Base-by-base conservation (phyloP, 1,139 yeast genomes). In the Nakaseomyces uthaithaninus region DNA sequence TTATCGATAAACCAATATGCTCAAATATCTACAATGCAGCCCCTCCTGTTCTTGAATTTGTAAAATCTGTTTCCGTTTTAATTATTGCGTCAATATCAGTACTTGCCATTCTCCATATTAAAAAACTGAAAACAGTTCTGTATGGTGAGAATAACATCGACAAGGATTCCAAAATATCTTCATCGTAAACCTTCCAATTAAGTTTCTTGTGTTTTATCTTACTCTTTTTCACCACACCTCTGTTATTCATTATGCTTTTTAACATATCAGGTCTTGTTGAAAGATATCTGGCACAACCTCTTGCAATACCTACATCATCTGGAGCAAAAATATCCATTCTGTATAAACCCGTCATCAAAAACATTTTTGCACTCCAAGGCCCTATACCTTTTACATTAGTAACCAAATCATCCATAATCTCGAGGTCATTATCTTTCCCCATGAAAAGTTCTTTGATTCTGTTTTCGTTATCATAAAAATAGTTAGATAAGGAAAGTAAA, bases 301-400 rank as follows among this genome's bases (percentile, higher is more conserved):
- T 66, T 28, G 91, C 89, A 2, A 87, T 74, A 1, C 95, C 96
- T 41, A 87, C 65, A 62, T 89, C 96, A 26, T 80, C 87, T 11
- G 75, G 67, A 2, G 93, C 82, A 59, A 85, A 84, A 0, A 84
- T 75, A 55, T 87, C 80, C 56, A 74, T 57, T 44, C 83, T 71
- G 24, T 71, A 71, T 36, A 87, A 63, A 0, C 83, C 81, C 55
- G 86, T 85, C 16, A 80, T 58, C 14, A 82, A 64, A 62, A 86
- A 87, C 95, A 87, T 87, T 43, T 81, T 83, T 0, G 94, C 93
- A 8, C 89, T 77, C 97, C 97, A 87, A 1, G 77, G 74, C 0
- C 96, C 96, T 25, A 87, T 74, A 0, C 96, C 96, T 54, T 85
- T 83, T 42, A 86, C 65, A 31, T 66, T 60, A 28, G 54, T 52